Percentiles rank a stretch among this genome's conserved stretches.
phyloP scores from a whole-genome alignment of 23 red algal genomes.

The Chondrus crispus region DNA sequence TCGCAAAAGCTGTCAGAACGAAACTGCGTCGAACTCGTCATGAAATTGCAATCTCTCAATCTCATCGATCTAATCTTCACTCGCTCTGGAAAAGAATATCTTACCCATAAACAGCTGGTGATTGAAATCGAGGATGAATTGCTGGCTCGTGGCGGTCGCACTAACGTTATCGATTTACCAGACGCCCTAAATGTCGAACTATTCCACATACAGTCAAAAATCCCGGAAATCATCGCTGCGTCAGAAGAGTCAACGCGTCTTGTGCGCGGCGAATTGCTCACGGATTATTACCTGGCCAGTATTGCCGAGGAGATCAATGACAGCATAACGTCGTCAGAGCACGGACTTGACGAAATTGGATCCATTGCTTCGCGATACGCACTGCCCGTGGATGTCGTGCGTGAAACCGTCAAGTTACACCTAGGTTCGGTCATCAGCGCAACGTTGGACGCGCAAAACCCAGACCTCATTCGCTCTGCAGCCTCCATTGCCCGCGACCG shows the following conservation, averaged over 20 bases:
- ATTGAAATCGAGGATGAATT: slow-evolving; percentile 62
- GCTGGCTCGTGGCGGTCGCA: slow-evolving; percentile 48
- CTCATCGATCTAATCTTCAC: slow-evolving; percentile 68
- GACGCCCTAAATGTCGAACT: slow-evolving; percentile 56
- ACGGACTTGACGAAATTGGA: slow-evolving; percentile 42
- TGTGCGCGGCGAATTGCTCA: slow-evolving; percentile 53
- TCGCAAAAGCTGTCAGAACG: slow-evolving; percentile 52
- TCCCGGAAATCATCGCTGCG: slow-evolving; percentile 21
- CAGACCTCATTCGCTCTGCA: slow-evolving; percentile 23
- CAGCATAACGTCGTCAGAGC: slow-evolving; percentile 21
- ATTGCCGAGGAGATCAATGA: slow-evolving; percentile 63
- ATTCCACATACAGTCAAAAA: slow-evolving; percentile 33
- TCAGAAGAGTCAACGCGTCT: slow-evolving; percentile 23
- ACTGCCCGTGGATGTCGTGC: slow-evolving; percentile 55
- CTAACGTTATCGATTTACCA: slow-evolving; percentile 64
- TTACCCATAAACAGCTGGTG: slow-evolving; percentile 40
- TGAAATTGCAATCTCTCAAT: slow-evolving; percentile 55
- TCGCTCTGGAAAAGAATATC: slow-evolving; percentile 61
- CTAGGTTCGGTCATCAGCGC: slow-evolving; percentile 20
- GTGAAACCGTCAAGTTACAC: slow-evolving; percentile 25
- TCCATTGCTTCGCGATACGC: slow-evolving; percentile 38
- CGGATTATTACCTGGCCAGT: slow-evolving; percentile 37
- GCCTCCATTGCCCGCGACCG: slow-evolving; percentile 1
- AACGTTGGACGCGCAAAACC: slow-evolving; percentile 7
- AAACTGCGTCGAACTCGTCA: slow-evolving; percentile 75